A percentile compares a stretch with the other conserved stretches of the same genome.
Conservation (phyloP, 805 yeast genomes). For the Candida tammaniensis region DNA sequence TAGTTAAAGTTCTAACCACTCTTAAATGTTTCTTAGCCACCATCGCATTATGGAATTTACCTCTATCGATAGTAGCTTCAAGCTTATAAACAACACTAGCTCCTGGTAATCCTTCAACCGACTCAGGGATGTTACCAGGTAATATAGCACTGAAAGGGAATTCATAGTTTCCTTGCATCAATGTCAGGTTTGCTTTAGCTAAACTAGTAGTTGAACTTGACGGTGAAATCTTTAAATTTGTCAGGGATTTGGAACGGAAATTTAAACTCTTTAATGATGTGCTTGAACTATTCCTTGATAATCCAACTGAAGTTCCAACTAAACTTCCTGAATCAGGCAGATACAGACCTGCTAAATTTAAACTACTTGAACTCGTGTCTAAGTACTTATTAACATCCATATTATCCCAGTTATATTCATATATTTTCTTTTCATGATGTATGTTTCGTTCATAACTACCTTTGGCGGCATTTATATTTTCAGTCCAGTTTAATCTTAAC, state of each 20-base stretch:
- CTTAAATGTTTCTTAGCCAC: conserved; percentile 69
- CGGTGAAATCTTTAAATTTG: conserved; percentile 17
- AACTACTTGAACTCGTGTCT: conserved; percentile 23
- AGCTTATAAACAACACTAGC: conserved; percentile 70
- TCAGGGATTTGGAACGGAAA: conserved; percentile 35
- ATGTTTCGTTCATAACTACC: conserved; percentile 46
- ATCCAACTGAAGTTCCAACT: conserved; percentile 18
- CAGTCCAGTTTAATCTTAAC: conserved; percentile 63
- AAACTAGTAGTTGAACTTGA: conserved; percentile 13
- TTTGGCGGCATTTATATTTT: conserved; percentile 45
- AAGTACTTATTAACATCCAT: conserved; percentile 49
- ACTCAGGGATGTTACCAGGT: conserved; percentile 84
- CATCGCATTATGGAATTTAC: conserved; percentile 67
- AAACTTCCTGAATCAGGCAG: conserved; percentile 14
- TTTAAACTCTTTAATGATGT: conserved; percentile 38
- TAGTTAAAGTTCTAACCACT: conserved; percentile 79
- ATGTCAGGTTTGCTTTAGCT: conserved; percentile 27
- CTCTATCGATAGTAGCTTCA: conserved; percentile 79
- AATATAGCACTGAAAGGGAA: conserved; percentile 83
- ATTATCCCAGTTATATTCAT: conserved; percentile 77
- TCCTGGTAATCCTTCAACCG: conserved; percentile 86
- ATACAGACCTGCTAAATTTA: conserved; percentile 3
- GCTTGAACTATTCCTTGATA: conserved; percentile 40
- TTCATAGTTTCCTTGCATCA: conserved; percentile 79
- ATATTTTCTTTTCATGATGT: conserved; percentile 59